phyloP scores from a whole-genome alignment of 106 monocot genomes.

The Agapanthus africanus region DNA sequence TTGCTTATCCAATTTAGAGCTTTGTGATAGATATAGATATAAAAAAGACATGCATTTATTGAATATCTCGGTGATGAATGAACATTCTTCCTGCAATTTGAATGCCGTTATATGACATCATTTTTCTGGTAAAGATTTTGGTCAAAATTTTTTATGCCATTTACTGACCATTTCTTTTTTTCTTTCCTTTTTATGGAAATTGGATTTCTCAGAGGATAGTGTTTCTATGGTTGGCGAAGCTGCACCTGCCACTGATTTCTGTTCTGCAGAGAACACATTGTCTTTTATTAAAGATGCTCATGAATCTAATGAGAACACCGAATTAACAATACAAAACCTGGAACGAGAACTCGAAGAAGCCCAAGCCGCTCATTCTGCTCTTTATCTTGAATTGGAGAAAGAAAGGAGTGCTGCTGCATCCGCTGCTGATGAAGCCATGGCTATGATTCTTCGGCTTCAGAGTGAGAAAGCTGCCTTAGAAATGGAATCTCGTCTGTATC shows the following conservation, averaged over 20 bases:
- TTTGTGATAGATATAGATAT: too few relatives aligned
- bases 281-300: background rate
- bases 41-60: too few relatives aligned
- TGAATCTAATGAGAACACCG: constrained; percentile 7
- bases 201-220: background rate
- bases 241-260: background rate
- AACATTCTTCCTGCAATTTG: too few relatives aligned
- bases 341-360: constrained; percentile 53
- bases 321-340: constrained; percentile 23
- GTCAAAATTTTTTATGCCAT: too few relatives aligned
- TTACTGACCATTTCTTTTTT: too few relatives aligned
- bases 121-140: too few relatives aligned
- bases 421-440: constrained; percentile 93
- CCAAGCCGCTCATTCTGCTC: constrained; percentile 29
- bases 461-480: constrained; percentile 79
- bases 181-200: too few relatives aligned
- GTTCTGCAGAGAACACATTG: constrained; percentile 6
- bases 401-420: constrained; percentile 82
- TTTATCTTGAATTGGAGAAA: constrained; percentile 76
- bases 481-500: constrained; percentile 79
- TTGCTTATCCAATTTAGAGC: too few relatives aligned
- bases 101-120: too few relatives aligned
- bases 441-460: constrained; percentile 89
- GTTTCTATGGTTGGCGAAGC: constrained; percentile 2
- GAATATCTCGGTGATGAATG: too few relatives aligned